Evolutionary conservation across 2,329 filamentous ascomycete genomes (phyloP), one percentile per base, ranked within the genome.

Genomic region (Penicillium sclerotigenum): DNA sequence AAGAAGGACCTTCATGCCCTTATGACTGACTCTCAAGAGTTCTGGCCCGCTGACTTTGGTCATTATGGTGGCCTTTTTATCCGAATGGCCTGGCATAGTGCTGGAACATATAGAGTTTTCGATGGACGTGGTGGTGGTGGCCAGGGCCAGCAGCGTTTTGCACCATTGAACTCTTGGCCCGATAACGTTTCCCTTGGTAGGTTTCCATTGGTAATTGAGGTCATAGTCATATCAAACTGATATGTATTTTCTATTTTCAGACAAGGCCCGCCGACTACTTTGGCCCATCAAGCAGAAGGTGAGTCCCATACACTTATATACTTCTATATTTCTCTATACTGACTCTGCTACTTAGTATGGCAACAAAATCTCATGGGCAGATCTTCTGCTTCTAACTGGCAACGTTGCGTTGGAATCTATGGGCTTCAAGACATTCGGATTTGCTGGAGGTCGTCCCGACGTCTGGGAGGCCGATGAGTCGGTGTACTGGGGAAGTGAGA

Each of bases 41-140:
- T 83, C 84, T 92, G 89, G 89, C 89, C 89, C 0, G 89, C 89
- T 31, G 89, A 92, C 71, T 90, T 88, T 68, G 88, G 88, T 54
- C 87, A 91, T 80, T 92, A 91, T 65, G 88, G 88, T 62, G 88
- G 88, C 73, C 81, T 91, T 28, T 91, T 92, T 73, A 81, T 92
- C 69, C 87, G 89, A 56, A 86, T 91, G 86, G 86, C 87, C 58
- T 92, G 89, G 89, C 89, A 91, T 80, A 86, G 85, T 63, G 84
- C 89, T 26, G 89, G 89, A 58, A 92, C 88, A 48, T 91, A 91
- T 77, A 87, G 89, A 67, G 84, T 88, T 69, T 80, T 80, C 50
- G 88, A 91, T 64, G 88, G 88, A 36, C 87, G 89, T 59, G 89
- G 89, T 54, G 89, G 89, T 57, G 87, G 84, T 67, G 88, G 87